Percentiles rank a stretch among this genome's conserved stretches.
Evolutionary conservation across 208 protist genomes (phyloP).

Genomic region (Naegleria lovaniensis): DNA sequence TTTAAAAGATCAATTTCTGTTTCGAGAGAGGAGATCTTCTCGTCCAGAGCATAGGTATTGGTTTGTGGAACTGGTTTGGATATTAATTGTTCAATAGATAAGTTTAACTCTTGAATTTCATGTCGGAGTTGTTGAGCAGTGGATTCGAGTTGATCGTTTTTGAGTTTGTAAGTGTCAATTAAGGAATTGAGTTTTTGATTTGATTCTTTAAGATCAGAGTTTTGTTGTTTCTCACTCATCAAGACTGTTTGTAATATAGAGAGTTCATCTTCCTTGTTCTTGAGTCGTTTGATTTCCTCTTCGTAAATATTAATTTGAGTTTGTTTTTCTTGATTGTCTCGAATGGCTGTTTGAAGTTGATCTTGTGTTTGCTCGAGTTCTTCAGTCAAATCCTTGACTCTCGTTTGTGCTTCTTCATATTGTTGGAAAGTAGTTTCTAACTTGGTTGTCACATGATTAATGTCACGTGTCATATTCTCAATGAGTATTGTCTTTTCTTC

Average conservation of each 20-base stretch:
- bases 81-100: neutral
- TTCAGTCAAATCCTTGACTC: neutral
- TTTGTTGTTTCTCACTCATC: neutral
- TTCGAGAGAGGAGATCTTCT: neutral
- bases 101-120: neutral
- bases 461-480: neutral
- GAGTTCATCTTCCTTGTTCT: neutral
- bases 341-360: neutral
- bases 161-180: neutral
- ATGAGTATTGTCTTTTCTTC: neutral
- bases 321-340: constrained; percentile 9
- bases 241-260: neutral
- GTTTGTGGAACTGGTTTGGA: neutral
- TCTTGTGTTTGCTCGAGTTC: neutral
- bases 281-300: neutral
- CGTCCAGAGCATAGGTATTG: neutral
- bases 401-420: neutral
- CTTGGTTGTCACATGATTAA: neutral
- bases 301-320: neutral
- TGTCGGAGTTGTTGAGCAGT: neutral
- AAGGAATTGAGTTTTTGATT: neutral
- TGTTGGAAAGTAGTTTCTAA: neutral
- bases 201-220: neutral
- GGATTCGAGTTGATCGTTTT: neutral
- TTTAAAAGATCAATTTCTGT: neutral